phyloP scores from a whole-genome alignment of 345 rosid species.

The Cochlearia excelsa region DNA sequence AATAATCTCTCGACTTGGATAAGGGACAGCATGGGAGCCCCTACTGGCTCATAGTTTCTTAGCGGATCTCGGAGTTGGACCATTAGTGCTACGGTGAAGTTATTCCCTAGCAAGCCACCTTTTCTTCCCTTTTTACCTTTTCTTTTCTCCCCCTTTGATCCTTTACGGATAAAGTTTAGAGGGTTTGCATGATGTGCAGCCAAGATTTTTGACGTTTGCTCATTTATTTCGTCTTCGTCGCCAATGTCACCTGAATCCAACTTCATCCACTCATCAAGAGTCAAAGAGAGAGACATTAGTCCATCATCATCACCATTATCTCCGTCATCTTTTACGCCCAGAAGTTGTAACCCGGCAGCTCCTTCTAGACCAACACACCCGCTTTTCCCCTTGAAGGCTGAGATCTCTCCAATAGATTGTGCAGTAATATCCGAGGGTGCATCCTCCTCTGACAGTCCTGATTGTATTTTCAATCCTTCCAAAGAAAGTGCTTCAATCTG shows the following conservation, averaged over 20 bases:
- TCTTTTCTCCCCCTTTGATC: constrained; percentile 65
- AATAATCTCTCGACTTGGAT: constrained; percentile 93
- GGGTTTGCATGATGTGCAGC: constrained; percentile 91
- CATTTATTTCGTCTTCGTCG: constrained; percentile 74
- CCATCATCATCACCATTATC: constrained; percentile 66
- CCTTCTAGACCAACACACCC: constrained; percentile 60
- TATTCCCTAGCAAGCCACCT: constrained; percentile 85
- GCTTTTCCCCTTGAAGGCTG: constrained; percentile 72
- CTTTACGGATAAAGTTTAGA: constrained; percentile 58
- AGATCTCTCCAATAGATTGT: constrained; percentile 61
- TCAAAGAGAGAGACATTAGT: constrained; percentile 80
- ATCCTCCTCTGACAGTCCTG: constrained; percentile 74
- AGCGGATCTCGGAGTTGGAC: constrained; percentile 85
- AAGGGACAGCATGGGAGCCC: constrained; percentile 93
- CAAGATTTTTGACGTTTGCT: constrained; percentile 73
- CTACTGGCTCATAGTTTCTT: constrained; percentile 84
- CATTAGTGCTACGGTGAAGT: constrained; percentile 87
- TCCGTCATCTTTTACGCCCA: constrained; percentile 56
- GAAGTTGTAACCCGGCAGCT: constrained; percentile 78
- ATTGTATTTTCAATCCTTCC: constrained; percentile 91
- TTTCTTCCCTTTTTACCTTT: constrained; percentile 63
- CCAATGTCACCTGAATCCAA: constrained; percentile 82
- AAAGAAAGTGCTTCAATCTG: constrained; percentile 94
- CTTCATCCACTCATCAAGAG: constrained; percentile 93
- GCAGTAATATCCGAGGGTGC: constrained; percentile 76